Percentiles rank a stretch among this genome's conserved stretches.
phyloP scores from a whole-genome alignment of 345 rosid genomes.

The Garcia nutans region DNA sequence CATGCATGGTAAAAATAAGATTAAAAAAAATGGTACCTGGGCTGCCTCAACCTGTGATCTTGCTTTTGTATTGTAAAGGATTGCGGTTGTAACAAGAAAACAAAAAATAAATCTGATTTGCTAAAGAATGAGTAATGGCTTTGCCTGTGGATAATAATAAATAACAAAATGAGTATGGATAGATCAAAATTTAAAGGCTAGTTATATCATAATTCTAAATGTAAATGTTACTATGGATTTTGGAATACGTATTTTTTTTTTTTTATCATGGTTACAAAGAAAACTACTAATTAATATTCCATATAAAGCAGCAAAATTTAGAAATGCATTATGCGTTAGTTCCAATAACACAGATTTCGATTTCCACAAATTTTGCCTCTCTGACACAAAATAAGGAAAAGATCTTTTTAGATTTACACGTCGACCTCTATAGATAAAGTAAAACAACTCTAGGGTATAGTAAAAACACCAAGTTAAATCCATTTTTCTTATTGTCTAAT shows the following conservation, averaged over 20 bases:
- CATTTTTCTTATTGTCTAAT: not conserved
- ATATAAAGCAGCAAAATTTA: not conserved
- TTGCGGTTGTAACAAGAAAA: slow-evolving; percentile 53
- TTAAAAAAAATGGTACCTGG: slow-evolving; percentile 32
- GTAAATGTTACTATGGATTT: not conserved
- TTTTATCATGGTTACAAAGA: not conserved
- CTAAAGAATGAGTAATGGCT: slow-evolving; percentile 49
- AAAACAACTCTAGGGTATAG: too few relatives aligned
- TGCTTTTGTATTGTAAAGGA: slow-evolving; percentile 48
- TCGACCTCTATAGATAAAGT: too few relatives aligned
- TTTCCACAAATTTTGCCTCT: slow-evolving; percentile 56
- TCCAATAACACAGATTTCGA: slow-evolving; percentile 5
- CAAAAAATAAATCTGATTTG: slow-evolving; percentile 59
- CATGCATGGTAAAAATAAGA: too few relatives aligned
- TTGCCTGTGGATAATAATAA: slow-evolving; percentile 40
- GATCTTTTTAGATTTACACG: slow-evolving; percentile 1
- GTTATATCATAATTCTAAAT: not conserved
- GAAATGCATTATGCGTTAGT: not conserved
- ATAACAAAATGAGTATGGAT: not conserved
- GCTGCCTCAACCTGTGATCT: slow-evolving; percentile 56
- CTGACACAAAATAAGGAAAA: slow-evolving; percentile 33
- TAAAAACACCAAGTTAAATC: too few relatives aligned
- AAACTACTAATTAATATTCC: too few relatives aligned
- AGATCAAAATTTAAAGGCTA: not conserved
- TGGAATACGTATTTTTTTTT: not conserved